Evolutionary conservation across 2,329 filamentous ascomycete genomes (phyloP), one percentile per base, ranked within the genome.

Genomic region (Fusarium musae): DNA sequence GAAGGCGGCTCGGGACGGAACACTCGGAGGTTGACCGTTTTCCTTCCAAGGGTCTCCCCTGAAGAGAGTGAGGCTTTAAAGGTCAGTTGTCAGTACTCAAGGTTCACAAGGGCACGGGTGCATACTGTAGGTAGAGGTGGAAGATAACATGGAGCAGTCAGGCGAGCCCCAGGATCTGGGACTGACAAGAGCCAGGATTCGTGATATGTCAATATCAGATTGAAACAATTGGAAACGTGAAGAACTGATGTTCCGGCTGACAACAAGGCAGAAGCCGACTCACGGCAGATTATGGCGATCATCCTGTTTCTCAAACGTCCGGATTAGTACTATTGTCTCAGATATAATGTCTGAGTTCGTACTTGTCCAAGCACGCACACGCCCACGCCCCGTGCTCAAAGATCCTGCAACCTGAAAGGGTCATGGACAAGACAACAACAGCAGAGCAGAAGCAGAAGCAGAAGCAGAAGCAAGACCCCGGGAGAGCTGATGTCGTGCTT

Each of bases 321-420:
- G 54, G 52, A 44, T 63, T 52, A 37, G 47, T 32, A 17, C 39
- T 26, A 37, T 23, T 61, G 75, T 77, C 75, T 75, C 73, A 74
- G 72, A 75, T 77, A 66, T 34, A 75, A 49, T 69, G 72, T 72
- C 66, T 75, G 62, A 63, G 75, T 64, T 58, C 30, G 54, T 58
- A 58, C 54, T 36, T 49, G 40, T 26, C 17, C 13, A n/a, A 44
- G 54, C 49, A 42, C 63, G 36, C 43, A 70, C 37, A 52, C n/a
- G 37, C 21, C 30, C 71, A 73, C 63, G 64, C 64, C 65, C 60
- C 47, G 59, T 59, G 57, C 60, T 56, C 49, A 43, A 62, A 69
- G 75, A 77, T 76, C 67, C 72, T 76, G 75, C 69, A 66, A 58
- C 70, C 57, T 47, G n/a, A 36, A 15, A 52, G 49, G 49, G 49